Conservation (phyloP, 768 basidiomycete genomes). For the Calocera viscosa region DNA sequence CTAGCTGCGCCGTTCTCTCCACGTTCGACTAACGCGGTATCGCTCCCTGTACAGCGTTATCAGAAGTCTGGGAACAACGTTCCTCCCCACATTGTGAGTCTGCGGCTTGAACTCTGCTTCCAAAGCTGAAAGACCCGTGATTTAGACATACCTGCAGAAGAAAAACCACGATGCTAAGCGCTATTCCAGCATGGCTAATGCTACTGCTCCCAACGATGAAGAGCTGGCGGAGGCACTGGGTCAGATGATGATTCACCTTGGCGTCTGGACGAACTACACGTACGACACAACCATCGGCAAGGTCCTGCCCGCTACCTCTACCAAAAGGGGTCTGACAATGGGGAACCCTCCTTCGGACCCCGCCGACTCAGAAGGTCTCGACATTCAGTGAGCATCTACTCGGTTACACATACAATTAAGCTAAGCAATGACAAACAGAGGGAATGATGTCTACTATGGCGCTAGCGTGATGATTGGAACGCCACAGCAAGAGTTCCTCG, state of each 20-base stretch:
- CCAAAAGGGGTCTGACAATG: neutral
- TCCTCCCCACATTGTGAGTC: constrained; percentile 2
- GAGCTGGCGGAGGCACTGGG: neutral
- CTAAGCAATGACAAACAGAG: neutral
- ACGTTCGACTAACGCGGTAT: too few relatives aligned
- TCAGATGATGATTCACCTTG: neutral
- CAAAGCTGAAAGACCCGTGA: too few relatives aligned
- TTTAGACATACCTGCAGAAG: neutral
- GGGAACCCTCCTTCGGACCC: too few relatives aligned
- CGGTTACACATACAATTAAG: too few relatives aligned
- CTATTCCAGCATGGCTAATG: neutral
- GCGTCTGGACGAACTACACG: neutral
- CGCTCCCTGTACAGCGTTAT: too few relatives aligned
- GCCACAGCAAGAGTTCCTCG: neutral
- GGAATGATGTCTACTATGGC: neutral
- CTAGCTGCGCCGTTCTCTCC: too few relatives aligned
- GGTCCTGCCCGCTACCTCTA: neutral
- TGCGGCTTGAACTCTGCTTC: too few relatives aligned
- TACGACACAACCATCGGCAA: neutral
- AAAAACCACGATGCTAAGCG: neutral
- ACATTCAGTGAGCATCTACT: neutral
- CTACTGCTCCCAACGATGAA: neutral
- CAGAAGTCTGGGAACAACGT: too few relatives aligned
- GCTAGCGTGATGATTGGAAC: neutral
- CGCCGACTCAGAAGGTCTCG: neutral